Percentiles rank a stretch among this genome's conserved stretches.
These are phyloP conservation scores for Beauveria scarabaeidicola DNA, from an alignment of 2,329 filamentous ascomycete species.

Conservation along the genomic window DNA sequence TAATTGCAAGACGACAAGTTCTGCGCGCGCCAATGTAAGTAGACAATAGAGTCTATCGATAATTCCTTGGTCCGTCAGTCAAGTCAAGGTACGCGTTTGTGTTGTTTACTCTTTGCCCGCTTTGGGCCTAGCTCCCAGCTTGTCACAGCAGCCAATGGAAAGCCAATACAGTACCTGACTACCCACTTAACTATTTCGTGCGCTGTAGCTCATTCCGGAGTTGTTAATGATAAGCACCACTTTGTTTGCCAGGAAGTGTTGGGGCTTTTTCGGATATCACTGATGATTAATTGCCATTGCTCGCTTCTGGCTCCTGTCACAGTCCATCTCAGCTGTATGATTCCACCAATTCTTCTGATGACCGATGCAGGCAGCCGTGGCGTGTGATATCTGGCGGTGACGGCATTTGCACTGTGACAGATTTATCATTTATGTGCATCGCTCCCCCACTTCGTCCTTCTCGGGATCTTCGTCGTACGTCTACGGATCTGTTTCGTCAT, in stretches of 20 bases:
- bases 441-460: constrained; percentile 4
- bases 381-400: not conserved
- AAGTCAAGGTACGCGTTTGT: constrained; percentile 20
- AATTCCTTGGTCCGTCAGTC: constrained; percentile 3
- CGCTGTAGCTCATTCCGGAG: not conserved
- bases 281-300: not conserved
- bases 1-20: not conserved
- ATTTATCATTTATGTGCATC: not conserved
- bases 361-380: not conserved
- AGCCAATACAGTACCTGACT: not conserved
- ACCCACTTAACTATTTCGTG: not conserved
- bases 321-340: not conserved
- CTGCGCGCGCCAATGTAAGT: not conserved
- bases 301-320: not conserved
- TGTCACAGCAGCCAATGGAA: not conserved
- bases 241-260: not conserved
- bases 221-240: not conserved
- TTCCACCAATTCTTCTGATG: not conserved
- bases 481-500: not conserved
- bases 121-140: constrained; percentile 25
- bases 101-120: constrained; percentile 35
- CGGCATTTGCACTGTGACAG: not conserved
- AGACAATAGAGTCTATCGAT: not conserved
- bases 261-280: not conserved
- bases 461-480: not conserved